Evolutionary conservation across 2,329 filamentous ascomycete species (phyloP), one percentile per base, ranked within the genome.

Genomic region (Botrytis galanthina): DNA sequence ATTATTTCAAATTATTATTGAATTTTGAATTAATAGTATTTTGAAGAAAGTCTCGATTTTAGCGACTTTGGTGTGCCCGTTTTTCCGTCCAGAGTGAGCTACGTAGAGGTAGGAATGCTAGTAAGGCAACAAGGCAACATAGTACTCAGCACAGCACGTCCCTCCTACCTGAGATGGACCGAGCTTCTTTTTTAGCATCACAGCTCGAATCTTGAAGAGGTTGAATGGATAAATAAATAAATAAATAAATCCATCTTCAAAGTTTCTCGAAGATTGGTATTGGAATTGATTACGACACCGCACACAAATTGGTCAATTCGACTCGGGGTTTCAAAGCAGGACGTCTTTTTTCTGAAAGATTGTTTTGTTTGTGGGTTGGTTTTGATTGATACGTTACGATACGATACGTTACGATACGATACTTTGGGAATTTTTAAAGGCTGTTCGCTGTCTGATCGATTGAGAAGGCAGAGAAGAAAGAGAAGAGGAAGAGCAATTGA

Each of bases 121-220:
- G 12, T 39, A 10, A 39, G 29, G 54, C 54, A 59, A 57, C 54
- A 59, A 39, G 37, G 54, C 54, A 59, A 4, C 54, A 32, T 18
- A 16, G 54, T 16, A 20, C 54, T 14, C 48, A n/a, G 48, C 48
- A 10, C 26, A 54, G 48, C 48, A 51, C 48, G 48, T 26, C n/a
- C 51, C 6, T 54, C 6, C 14, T 29, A 16, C 10, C 48, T 29
- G 51, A 32, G 6, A 57, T 57, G 51, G 51, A 57, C 51, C 51
- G 51, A 57, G 51, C 51, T 57, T 29, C 51, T 57, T 57, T 57
- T 57, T 57, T 57, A 57, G 51, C n/a, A 57, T 57, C 51, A 57
- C n/a, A 57, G 51, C 51, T 57, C n/a, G 51, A 57, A 57, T 57
- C n/a, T 57, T 16, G 51, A 29, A 57, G 51, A 29, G 51, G 14